A percentile compares a stretch with the other conserved stretches of the same genome.
phyloP scores from a whole-genome alignment of 1,139 yeast species.

The Nakaseomyces delphensis region DNA sequence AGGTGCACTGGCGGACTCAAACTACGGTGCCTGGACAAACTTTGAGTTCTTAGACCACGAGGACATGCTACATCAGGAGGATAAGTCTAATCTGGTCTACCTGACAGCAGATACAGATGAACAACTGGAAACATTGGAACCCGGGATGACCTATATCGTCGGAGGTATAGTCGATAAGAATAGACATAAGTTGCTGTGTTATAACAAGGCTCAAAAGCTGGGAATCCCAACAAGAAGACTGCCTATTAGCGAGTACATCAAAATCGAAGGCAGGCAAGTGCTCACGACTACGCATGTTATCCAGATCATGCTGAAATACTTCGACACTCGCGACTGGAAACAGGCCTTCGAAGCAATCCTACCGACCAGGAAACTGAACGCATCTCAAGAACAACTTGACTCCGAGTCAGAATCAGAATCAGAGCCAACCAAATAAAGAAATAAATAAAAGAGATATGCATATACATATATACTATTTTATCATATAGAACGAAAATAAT shows the following conservation, averaged over 20 bases:
- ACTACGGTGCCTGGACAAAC: slow-evolving; percentile 58
- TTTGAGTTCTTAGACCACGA: slow-evolving; percentile 45
- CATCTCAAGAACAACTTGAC: slow-evolving; percentile 1
- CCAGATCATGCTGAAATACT: slow-evolving; percentile 75
- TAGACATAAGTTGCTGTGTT: slow-evolving; percentile 74
- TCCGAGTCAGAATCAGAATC: slow-evolving; percentile 14
- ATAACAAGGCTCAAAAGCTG: slow-evolving; percentile 66
- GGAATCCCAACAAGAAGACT: slow-evolving; percentile 68
- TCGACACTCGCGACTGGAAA: slow-evolving; percentile 75
- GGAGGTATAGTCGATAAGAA: slow-evolving; percentile 98
- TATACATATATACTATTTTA: too few relatives aligned
- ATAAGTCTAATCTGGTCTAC: slow-evolving; percentile 44
- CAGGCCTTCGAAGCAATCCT: slow-evolving; percentile 73
- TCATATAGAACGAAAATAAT: too few relatives aligned
- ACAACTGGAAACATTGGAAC: slow-evolving; percentile 49
- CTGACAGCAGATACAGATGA: slow-evolving; percentile 84
- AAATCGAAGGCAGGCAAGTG: slow-evolving; percentile 77
- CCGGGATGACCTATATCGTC: slow-evolving; percentile 67
- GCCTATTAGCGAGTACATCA: slow-evolving; percentile 81
- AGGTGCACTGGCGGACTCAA: slow-evolving; percentile 43
- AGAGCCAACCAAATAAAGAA: slow-evolving; percentile 1
- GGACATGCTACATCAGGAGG: slow-evolving; percentile 25
- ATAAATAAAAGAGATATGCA: not conserved
- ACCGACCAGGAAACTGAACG: slow-evolving; percentile 63
- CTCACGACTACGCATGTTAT: slow-evolving; percentile 92